Conservation (phyloP, 352 stramenopile genomes). For the Phytophthora pisi region DNA sequence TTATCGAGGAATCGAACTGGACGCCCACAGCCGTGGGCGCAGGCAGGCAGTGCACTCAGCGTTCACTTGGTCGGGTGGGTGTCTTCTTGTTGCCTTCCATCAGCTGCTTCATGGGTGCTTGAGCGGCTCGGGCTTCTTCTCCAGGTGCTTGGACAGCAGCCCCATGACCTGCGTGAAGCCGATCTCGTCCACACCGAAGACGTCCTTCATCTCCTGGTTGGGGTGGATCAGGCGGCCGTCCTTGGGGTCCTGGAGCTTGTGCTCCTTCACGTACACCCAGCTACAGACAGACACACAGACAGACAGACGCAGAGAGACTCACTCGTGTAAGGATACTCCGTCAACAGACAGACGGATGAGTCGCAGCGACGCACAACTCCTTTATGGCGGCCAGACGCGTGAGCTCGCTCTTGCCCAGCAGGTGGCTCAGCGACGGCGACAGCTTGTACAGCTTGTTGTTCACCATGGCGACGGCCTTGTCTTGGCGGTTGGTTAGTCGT, state of each 20-base stretch:
- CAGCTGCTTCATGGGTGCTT: slow-evolving; percentile 10
- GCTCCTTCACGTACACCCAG: slow-evolving; percentile 79
- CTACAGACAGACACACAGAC: slow-evolving; percentile 29
- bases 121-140: slow-evolving; percentile 35
- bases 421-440: slow-evolving; percentile 56
- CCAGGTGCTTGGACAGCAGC: slow-evolving; percentile 72
- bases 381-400: slow-evolving; percentile 72
- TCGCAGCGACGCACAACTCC: slow-evolving; percentile 66
- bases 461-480: slow-evolving; percentile 13
- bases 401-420: slow-evolving; percentile 75
- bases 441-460: slow-evolving; percentile 64
- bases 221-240: slow-evolving; percentile 73
- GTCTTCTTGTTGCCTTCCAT: neutral
- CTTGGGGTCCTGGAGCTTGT: slow-evolving; percentile 75
- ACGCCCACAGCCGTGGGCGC: neutral
- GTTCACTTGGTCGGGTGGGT: neutral
- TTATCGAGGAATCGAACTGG: slow-evolving; percentile 13
- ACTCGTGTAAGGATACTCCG: neutral
- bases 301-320: neutral
- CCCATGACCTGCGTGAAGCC: slow-evolving; percentile 78
- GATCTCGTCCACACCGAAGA: slow-evolving; percentile 73
- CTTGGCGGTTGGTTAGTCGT: neutral
- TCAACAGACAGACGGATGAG: neutral
- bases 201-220: slow-evolving; percentile 69
- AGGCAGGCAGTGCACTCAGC: neutral